Conservation (phyloP, 306 rosid species). For the Cajanus cajan region DNA sequence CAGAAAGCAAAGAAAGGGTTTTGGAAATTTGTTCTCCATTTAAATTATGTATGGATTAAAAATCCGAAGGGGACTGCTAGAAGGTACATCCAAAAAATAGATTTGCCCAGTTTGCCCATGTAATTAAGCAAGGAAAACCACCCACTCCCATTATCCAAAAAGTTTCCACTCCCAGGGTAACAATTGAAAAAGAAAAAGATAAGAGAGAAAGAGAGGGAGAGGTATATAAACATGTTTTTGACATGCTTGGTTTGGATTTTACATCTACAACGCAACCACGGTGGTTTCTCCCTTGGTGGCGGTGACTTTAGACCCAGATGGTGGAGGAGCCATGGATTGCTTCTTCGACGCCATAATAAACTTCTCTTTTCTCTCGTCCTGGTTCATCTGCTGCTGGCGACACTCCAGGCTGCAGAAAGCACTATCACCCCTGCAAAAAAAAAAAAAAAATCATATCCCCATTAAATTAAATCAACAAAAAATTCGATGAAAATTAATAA, state of each 20-base stretch:
- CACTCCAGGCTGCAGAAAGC: constrained; percentile 89
- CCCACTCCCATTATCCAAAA: constrained; percentile 18
- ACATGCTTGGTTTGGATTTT: neutral
- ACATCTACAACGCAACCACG: constrained; percentile 54
- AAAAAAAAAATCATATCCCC: neutral
- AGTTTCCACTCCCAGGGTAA: neutral
- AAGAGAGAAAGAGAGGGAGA: neutral
- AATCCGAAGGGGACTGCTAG: constrained; percentile 3
- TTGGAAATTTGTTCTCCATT: neutral
- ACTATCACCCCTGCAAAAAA: constrained; percentile 62
- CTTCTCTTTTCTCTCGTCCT: constrained; percentile 74
- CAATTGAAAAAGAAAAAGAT: neutral
- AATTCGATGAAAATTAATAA: neutral
- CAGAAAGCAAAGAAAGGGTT: neutral
- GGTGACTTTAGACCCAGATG: constrained; percentile 36
- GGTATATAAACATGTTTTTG: constrained; percentile 9
- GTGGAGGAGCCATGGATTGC: constrained; percentile 26
- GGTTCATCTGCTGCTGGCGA: constrained; percentile 73
- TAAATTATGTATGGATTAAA: neutral
- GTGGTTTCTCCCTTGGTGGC: constrained; percentile 60
- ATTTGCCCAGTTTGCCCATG: constrained; percentile 13
- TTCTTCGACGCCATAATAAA: constrained; percentile 48
- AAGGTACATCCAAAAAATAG: constrained; percentile 24
- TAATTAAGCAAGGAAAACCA: neutral
- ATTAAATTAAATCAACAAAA: neutral